phyloP scores from a whole-genome alignment of 495 filamentous ascomycete genomes.

The Penicillium robsamsonii region DNA sequence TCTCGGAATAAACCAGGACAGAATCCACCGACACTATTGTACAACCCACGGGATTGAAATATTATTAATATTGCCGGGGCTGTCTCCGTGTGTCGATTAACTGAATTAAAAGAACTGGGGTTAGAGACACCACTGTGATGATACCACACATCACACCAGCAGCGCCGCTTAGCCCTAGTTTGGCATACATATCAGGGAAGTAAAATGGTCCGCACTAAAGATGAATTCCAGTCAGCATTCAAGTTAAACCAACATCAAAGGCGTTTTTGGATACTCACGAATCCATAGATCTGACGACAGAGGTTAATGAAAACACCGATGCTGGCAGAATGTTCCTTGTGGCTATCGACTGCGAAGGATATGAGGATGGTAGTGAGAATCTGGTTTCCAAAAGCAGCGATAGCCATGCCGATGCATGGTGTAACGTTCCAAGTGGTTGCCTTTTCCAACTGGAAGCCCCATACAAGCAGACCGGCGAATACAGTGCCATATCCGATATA shows the following conservation, averaged over 20 bases:
- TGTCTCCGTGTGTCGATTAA: background rate
- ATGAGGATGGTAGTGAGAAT: background rate
- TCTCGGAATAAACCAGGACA: background rate
- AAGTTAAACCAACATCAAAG: background rate
- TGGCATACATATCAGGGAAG: background rate
- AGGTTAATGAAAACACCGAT: constrained; percentile 36
- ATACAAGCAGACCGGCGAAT: too few relatives aligned
- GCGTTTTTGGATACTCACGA: background rate
- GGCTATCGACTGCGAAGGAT: constrained; percentile 24
- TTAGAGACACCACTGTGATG: background rate
- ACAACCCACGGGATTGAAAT: background rate
- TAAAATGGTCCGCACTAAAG: background rate
- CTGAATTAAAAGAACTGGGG: background rate
- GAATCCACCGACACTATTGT: background rate
- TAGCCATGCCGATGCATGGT: too few relatives aligned
- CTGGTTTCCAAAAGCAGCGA: too few relatives aligned
- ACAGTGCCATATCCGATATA: too few relatives aligned
- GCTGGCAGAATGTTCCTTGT: constrained; percentile 19
- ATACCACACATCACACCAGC: background rate
- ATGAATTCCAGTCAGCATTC: background rate
- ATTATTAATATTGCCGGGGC: background rate
- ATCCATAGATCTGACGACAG: constrained; percentile 26
- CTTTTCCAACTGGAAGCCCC: too few relatives aligned
- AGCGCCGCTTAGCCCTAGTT: background rate
- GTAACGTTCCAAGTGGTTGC: too few relatives aligned